Base-by-base conservation (phyloP, 75 land plant species). In the Adiantum capillusveneris region DNA sequence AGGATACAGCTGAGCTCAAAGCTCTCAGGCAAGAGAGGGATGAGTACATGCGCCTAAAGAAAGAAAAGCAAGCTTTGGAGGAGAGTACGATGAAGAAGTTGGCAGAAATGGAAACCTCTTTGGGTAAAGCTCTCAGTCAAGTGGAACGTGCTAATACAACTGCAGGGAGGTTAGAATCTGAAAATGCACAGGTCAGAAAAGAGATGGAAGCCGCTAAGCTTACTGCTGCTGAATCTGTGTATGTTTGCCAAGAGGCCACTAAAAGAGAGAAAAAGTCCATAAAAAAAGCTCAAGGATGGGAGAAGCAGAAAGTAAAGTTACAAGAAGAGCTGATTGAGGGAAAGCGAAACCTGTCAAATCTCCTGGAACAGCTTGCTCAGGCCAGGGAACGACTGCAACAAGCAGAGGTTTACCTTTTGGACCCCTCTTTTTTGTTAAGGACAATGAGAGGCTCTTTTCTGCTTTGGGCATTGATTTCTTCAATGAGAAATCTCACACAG, bases 1-100 rank as follows among this genome's bases (percentile, higher is more conserved):
- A 92, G 72, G 97, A 92, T 56, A 79, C 75, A 22, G 75, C 69
- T 45, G 97, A 92, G 66, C 80, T 92, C n/a, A 85, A 92, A 60
- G 62, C 74, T 3, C 76, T 92, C 18, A 80, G 84, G 79, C 79
- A 77, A 69, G 94, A 84, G 53, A 81, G 73, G 44, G 93, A 87
- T 22, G 97, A 92, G 52, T 81, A 65, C 14, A 65, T 63, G 9
- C 80, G 86, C 19, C 68, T 82, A 6, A 81, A 78, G 65, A 85
- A 81, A 56, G 96, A 86, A 65, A 81, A 76, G 44, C 84, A 84
- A 48, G 63, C 75, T 18, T 56, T 82, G 48, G 92, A 91, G 63
- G 97, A 92, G 25, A 92, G 72, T 68, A 87, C 84, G 17, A 72
- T 73, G 76, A 92, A 92, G 74, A 92, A 82, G 69, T 76, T 82